Base-by-base conservation (phyloP, 2,329 filamentous ascomycete genomes). In the Aureobasidium leucospermi region DNA sequence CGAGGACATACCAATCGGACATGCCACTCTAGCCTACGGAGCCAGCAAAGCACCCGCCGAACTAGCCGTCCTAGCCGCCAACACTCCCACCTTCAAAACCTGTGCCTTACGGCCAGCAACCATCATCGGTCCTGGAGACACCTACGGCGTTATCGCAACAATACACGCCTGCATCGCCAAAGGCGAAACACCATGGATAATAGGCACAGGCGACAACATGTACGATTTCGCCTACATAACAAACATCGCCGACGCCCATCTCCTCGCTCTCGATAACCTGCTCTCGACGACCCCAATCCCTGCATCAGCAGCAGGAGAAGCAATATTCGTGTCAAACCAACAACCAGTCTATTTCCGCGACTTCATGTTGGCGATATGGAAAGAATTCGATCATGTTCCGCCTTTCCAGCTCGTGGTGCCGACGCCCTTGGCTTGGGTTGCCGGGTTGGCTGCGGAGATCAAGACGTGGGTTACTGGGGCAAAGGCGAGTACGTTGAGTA, bases 281-380 rank as follows among this genome's bases (percentile, higher is more conserved):
- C 80, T 94, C 48, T 78, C 79, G 58, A 15, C 38, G 15, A 51
- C 32, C 7, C 47, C 29, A 7, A 42, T 43, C 7, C 85, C 84
- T 1, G 74, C 79, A 61, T 76, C 81, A n/a, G 85, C 82, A 19
- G 78, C 80, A 0, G 94, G 93, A 61, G 86, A 96, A 72, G 86
- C 86, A 53, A 93, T 97, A 77, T 85, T 96, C 75, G 84, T 97
- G 69, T 94, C 90, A 60, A 97, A 97, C 73, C 89, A 91, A 74
- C 79, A 85, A 66, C 93, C 93, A 5, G 80, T 95, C 19, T 93
- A 93, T 72, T 95, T 96, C 74, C 95, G 94, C 85, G 90, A 96
- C 73, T 88, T 95, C 70, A 84, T 88, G 61, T 82, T 89, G 42
- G 84, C 85, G 41, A 81, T 96, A 48, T 97, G 90, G 90, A 79